phyloP scores from a whole-genome alignment of 1,284 basidiomycete species.

The Melanopsichium pennsylvanicum region DNA sequence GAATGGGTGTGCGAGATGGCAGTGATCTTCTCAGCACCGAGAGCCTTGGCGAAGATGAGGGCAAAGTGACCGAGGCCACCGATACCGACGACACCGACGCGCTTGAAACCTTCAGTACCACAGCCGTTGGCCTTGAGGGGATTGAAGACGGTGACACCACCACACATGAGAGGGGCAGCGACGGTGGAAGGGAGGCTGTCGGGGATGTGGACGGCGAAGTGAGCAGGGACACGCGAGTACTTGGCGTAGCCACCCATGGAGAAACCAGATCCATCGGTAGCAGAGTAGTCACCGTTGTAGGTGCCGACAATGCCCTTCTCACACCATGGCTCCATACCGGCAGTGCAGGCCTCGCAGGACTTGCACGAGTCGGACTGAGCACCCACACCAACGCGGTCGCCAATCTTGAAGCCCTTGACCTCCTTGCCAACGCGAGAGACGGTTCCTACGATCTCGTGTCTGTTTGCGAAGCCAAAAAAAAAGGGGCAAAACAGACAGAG shows the following conservation, averaged over 20 bases:
- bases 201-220: conserved; percentile 62
- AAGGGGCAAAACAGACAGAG: not conserved
- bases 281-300: conserved; percentile 69
- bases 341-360: conserved; percentile 71
- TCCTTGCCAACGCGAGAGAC: conserved; percentile 67
- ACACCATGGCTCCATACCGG: conserved; percentile 50
- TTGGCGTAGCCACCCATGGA: conserved; percentile 56
- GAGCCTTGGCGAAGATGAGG: conserved; percentile 56
- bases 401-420: conserved; percentile 71
- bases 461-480: not conserved
- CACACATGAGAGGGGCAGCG: conserved; percentile 62
- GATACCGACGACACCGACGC: conserved; percentile 58
- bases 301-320: conserved; percentile 42
- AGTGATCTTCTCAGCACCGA: conserved; percentile 54
- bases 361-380: conserved; percentile 72
- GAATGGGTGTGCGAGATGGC: conserved; percentile 53
- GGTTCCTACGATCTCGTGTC: conserved; percentile 74
- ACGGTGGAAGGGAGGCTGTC: conserved; percentile 52
- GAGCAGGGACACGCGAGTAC: conserved; percentile 51
- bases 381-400: conserved; percentile 74
- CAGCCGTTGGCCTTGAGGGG: conserved; percentile 59
- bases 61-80: conserved; percentile 61
- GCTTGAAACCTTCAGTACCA: conserved; percentile 47
- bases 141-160: conserved; percentile 61
- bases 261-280: conserved; percentile 66